These are phyloP conservation scores for Penicillium crystallinum DNA, from an alignment of 495 filamentous ascomycete species.

Conservation along the genomic window DNA sequence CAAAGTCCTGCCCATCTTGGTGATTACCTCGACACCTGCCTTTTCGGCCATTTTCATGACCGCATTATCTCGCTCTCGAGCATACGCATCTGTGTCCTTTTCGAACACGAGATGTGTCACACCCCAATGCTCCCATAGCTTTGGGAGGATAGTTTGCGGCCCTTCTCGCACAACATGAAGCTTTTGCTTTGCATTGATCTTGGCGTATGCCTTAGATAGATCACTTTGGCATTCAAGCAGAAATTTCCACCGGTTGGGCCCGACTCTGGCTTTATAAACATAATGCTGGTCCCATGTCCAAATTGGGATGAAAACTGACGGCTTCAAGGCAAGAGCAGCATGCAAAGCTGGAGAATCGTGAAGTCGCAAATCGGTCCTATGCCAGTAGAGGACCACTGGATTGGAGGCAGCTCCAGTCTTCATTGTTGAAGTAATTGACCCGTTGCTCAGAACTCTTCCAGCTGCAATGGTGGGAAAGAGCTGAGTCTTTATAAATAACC, in stretches of 20 bases:
- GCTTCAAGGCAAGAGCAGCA: background rate
- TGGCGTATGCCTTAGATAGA: slow-evolving; percentile 55
- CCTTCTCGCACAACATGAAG: slow-evolving; percentile 63
- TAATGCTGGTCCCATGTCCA: slow-evolving; percentile 70
- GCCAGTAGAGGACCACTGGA: slow-evolving; percentile 67
- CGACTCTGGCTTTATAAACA: slow-evolving; percentile 60
- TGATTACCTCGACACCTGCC: slow-evolving; percentile 58
- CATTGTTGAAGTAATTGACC: background rate
- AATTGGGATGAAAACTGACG: slow-evolving; percentile 18
- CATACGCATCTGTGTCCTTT: slow-evolving; percentile 68
- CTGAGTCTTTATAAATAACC: too few relatives aligned
- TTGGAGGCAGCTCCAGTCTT: slow-evolving; percentile 7
- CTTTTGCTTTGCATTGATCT: slow-evolving; percentile 58
- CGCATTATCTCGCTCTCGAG: slow-evolving; percentile 50
- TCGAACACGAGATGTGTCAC: slow-evolving; percentile 69
- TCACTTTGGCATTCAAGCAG: slow-evolving; percentile 64
- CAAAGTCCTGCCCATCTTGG: slow-evolving; percentile 54
- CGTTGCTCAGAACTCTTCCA: too few relatives aligned
- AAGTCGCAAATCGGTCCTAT: slow-evolving; percentile 65
- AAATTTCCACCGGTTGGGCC: slow-evolving; percentile 62
- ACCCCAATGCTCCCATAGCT: slow-evolving; percentile 62
- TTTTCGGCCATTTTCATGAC: slow-evolving; percentile 52
- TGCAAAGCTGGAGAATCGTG: slow-evolving; percentile 66
- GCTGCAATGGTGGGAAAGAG: too few relatives aligned
- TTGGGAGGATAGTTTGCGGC: slow-evolving; percentile 59